Evolutionary conservation across 208 protist genomes (phyloP).

Genomic region (Leishmania amazonensis): DNA sequence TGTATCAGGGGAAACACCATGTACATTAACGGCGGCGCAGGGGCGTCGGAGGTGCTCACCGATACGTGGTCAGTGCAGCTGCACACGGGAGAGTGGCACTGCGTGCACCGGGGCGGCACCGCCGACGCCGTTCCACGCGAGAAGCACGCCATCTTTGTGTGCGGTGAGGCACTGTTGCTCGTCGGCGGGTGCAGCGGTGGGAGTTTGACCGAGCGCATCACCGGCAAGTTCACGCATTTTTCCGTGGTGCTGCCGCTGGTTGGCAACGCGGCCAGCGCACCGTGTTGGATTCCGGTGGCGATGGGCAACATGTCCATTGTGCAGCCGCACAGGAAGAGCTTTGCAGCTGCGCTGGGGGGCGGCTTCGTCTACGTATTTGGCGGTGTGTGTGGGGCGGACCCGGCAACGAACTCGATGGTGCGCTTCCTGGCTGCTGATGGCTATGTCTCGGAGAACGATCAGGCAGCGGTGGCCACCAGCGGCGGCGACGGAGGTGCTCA

Average conservation of each 20-base stretch:
- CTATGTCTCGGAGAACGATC: slow-evolving; percentile 55
- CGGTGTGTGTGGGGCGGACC: slow-evolving; percentile 62
- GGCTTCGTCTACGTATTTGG: slow-evolving; percentile 89
- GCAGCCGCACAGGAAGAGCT: slow-evolving; percentile 59
- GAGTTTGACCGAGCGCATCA: slow-evolving; percentile 33
- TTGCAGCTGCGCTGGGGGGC: slow-evolving; percentile 72
- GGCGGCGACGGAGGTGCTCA: slow-evolving; percentile 40
- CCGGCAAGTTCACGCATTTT: slow-evolving; percentile 76
- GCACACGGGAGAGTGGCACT: slow-evolving; percentile 50
- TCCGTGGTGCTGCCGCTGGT: slow-evolving; percentile 58
- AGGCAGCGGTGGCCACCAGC: slow-evolving; percentile 32
- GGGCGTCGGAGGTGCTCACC: slow-evolving; percentile 34
- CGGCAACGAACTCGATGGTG: slow-evolving; percentile 72
- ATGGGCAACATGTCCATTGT: slow-evolving; percentile 82
- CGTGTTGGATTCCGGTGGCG: slow-evolving; percentile 80
- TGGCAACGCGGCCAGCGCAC: slow-evolving; percentile 22
- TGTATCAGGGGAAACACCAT: slow-evolving; percentile 53
- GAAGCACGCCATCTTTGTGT: slow-evolving; percentile 69
- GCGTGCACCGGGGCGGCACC: slow-evolving; percentile 60
- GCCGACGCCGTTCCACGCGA: slow-evolving; percentile 70
- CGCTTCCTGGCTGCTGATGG: slow-evolving; percentile 85
- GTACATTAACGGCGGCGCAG: slow-evolving; percentile 74
- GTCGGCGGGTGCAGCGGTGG: slow-evolving; percentile 73
- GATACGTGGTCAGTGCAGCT: slow-evolving; percentile 82
- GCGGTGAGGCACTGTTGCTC: slow-evolving; percentile 67